Conservation (phyloP, 106 monocot genomes). For the Narthecium ossifragum region DNA sequence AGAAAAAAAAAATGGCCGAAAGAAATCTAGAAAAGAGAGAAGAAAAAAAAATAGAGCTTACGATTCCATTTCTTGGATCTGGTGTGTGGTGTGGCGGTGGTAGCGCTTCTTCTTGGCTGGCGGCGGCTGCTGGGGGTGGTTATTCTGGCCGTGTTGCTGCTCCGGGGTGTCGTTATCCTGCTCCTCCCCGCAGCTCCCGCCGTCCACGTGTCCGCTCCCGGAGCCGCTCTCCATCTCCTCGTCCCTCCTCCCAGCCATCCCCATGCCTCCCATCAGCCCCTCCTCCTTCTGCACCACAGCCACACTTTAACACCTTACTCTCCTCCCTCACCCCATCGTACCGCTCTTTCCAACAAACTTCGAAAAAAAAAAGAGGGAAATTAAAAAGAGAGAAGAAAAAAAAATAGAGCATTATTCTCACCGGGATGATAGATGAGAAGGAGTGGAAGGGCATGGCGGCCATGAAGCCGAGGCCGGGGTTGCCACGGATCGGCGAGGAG, state of each 20-base stretch:
- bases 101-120: slow-evolving; percentile 82
- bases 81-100: slow-evolving; percentile 90
- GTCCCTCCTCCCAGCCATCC: slow-evolving; percentile 32
- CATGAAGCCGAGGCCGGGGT: slow-evolving; percentile 34
- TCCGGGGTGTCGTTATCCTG: slow-evolving; percentile 30
- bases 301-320: not conserved
- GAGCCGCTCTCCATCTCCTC: slow-evolving; percentile 73
- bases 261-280: slow-evolving; percentile 14
- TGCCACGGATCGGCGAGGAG: slow-evolving; percentile 48
- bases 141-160: slow-evolving; percentile 1
- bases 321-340: not conserved
- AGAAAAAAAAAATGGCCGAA: no score
- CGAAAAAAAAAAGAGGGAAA: not conserved
- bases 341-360: not conserved
- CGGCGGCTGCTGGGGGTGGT: slow-evolving; percentile 9
- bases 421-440: slow-evolving; percentile 54
- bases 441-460: slow-evolving; percentile 40
- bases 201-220: slow-evolving; percentile 79
- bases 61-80: slow-evolving; percentile 99
- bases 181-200: slow-evolving; percentile 66
- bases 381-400: not conserved
- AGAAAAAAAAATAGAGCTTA: slow-evolving; percentile 18
- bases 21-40: not conserved
- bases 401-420: slow-evolving; percentile 14
- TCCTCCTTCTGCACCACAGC: slow-evolving; percentile 70